phyloP scores from a whole-genome alignment of 2,329 filamentous ascomycete genomes.

The Ceratocystis cubensis region DNA sequence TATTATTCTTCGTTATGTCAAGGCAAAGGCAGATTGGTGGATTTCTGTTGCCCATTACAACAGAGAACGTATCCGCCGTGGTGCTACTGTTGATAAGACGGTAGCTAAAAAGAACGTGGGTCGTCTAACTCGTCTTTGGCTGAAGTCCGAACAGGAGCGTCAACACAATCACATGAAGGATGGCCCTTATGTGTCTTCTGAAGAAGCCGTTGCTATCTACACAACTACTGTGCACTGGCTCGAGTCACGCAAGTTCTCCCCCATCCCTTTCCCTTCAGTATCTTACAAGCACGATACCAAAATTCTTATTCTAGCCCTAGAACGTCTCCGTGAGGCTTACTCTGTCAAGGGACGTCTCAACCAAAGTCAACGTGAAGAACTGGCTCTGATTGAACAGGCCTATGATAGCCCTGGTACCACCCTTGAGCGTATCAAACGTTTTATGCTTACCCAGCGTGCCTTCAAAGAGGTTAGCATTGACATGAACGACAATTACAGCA shows the following conservation, averaged over 20 bases:
- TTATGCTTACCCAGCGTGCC: constrained; percentile 87
- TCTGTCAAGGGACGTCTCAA: constrained; percentile 95
- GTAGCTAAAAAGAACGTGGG: constrained; percentile 99
- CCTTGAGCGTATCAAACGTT: constrained; percentile 90
- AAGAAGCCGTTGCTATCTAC: constrained; percentile 97
- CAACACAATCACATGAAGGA: constrained; percentile 99
- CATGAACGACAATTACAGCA: constrained; percentile 99
- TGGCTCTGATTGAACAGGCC: constrained; percentile 93
- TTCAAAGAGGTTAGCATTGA: constrained; percentile 99
- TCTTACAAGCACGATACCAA: constrained; percentile 99
- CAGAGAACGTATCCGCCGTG: constrained; percentile 86
- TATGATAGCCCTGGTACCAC: constrained; percentile 97
- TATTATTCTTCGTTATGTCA: constrained; percentile 95
- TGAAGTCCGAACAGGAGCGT: constrained; percentile 95
- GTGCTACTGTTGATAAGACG: constrained; percentile 96
- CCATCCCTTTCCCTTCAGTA: constrained; percentile 95
- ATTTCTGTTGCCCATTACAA: constrained; percentile 99
- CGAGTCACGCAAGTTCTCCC: constrained; percentile 94
- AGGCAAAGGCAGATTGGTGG: constrained; percentile 99
- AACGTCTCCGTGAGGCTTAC: constrained; percentile 87
- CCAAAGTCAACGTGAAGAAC: constrained; percentile 91
- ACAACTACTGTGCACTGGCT: constrained; percentile 98
- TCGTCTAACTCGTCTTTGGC: constrained; percentile 84
- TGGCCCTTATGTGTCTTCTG: constrained; percentile 92
- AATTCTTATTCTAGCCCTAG: constrained; percentile 88